Evolutionary conservation across 805 yeast genomes (phyloP), one percentile per base, ranked within the genome.

Genomic region (Zygoascus bituminiphila): DNA sequence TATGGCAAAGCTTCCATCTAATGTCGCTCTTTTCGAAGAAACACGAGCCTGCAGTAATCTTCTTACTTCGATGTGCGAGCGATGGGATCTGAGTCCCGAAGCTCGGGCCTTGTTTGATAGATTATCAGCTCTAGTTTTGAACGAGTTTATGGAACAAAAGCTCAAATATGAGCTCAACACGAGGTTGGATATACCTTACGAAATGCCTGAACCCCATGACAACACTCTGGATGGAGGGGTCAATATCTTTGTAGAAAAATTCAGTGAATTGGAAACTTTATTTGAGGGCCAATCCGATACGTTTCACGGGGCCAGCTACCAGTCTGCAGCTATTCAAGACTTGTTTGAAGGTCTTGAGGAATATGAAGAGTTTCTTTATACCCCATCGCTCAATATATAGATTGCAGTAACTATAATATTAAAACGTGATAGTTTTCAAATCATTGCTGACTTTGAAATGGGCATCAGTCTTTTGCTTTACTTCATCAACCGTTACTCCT

Each of bases 381-480:
- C 33, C 15, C 33, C 33, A 29, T 29, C 33, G 10, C 33, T 29
- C n/a, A 29, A 29, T 29, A 12, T 29, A 12, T 4, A 29, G 33
- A 29, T 29, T 12, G 10, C 10, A 12, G n/a, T 29, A 12, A 12
- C 10, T 29, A 29, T 3, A 29, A 29, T 5, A 36, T 12, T 44
- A 35, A 24, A 36, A n/a, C 6, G 35, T 21, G 12, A 54, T 46
- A 21, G 49, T 41, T 40, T 48, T 47, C 37, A 54, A 46, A 38
- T 54, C 42, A 29, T 42, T 33, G 31, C 50, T 22, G 15, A 73
- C 66, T 40, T 54, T 57, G 57, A 73, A 73, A 2, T 62, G 58
- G 15, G 75, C 74, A 3, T 52, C 74, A 2, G 78, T 74, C 57
- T 65, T 68, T 9, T 49, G 56, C 47, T 57, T 59, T 44, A 73